A percentile compares a stretch with the other conserved stretches of the same genome.
These are phyloP conservation scores for Kodamaea derodonti DNA, from an alignment of 1,139 yeast species.

Conservation along the genomic window DNA sequence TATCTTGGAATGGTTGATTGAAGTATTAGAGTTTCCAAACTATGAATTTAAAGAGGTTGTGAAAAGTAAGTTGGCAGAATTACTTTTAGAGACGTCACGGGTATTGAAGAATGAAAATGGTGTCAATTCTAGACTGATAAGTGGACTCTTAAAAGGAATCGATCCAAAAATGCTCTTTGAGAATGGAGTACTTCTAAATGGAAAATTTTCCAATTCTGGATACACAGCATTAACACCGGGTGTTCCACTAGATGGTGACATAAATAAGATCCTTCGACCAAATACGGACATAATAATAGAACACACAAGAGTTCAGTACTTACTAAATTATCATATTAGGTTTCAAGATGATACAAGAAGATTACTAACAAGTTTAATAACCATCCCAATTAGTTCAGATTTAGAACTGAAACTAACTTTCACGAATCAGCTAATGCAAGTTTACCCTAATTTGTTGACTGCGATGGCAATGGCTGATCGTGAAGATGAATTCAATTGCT, in stretches of 20 bases:
- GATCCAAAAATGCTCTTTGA: constrained; percentile 19
- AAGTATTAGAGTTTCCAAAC: constrained; percentile 31
- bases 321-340: constrained; percentile 55
- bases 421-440: constrained; percentile 48
- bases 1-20: constrained; percentile 49
- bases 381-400: constrained; percentile 55
- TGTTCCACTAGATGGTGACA: constrained; percentile 8
- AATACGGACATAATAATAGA: not conserved
- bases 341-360: constrained; percentile 48
- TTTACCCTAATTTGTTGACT: constrained; percentile 52
- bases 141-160: not conserved
- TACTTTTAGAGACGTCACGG: constrained; percentile 21
- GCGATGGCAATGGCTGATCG: constrained; percentile 53
- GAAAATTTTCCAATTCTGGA: constrained; percentile 23
- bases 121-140: not conserved
- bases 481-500: constrained; percentile 57
- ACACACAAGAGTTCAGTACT: constrained; percentile 48
- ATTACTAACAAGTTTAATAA: constrained; percentile 42
- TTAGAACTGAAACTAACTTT: constrained; percentile 42
- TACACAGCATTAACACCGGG: constrained; percentile 13
- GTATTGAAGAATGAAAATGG: constrained; percentile 14
- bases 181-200: constrained; percentile 28
- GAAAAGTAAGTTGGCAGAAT: constrained; percentile 20
- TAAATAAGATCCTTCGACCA: not conserved
- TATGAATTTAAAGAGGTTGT: constrained; percentile 24